Conservation (phyloP, 1,284 basidiomycete genomes). For the Cryptococcus sp. region DNA sequence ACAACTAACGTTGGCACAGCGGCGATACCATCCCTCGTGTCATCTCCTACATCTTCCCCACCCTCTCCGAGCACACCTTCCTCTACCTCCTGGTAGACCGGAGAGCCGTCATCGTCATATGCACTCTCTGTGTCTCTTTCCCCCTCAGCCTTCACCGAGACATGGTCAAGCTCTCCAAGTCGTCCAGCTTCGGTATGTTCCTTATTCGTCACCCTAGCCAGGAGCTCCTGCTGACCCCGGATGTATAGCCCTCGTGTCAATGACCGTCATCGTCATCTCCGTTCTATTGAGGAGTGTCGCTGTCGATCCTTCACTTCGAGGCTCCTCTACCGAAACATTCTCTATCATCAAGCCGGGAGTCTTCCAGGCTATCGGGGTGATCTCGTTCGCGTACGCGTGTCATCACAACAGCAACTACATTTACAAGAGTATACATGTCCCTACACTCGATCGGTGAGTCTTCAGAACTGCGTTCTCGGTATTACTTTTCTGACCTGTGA, state of each 20-base stretch:
- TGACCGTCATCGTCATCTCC: constrained; percentile 87
- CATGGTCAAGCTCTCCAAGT: constrained; percentile 93
- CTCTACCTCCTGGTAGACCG: constrained; percentile 77
- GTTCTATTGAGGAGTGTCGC: constrained; percentile 83
- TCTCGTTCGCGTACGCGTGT: constrained; percentile 64
- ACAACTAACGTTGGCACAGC: constrained; percentile 23
- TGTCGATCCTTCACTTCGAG: constrained; percentile 73
- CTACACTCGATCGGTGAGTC: constrained; percentile 69
- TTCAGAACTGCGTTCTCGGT: neutral
- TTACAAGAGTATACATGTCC: constrained; percentile 87
- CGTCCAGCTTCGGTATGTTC: constrained; percentile 66
- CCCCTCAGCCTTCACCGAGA: constrained; percentile 94
- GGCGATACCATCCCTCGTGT: constrained; percentile 97
- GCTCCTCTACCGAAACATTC: constrained; percentile 60
- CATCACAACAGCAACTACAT: constrained; percentile 92
- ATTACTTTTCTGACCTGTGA: neutral
- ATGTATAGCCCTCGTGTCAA: constrained; percentile 68
- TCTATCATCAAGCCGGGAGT: constrained; percentile 71
- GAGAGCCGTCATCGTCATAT: constrained; percentile 79
- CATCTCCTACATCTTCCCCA: constrained; percentile 79
- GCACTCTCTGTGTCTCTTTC: constrained; percentile 84
- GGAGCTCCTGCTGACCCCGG: neutral
- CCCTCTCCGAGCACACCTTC: constrained; percentile 62
- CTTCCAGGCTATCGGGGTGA: constrained; percentile 90
- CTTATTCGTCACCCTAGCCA: neutral